Evolutionary conservation across 139 green algal species (phyloP), one percentile per base, ranked within the genome.

Genomic region (Coelastrella sp.): DNA sequence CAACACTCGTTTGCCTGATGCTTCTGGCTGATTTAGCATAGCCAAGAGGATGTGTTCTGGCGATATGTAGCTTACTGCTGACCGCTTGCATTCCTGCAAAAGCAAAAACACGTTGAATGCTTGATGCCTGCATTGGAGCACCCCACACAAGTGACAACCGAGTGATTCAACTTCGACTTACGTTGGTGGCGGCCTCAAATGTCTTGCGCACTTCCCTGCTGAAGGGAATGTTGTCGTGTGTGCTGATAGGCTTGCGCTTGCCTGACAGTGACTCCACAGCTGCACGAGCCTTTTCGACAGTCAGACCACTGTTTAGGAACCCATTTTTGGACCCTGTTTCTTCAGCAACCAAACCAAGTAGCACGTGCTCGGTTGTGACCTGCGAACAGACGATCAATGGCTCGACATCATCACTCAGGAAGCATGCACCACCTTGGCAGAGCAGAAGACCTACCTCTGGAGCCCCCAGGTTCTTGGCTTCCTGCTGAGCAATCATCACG

Each of bases 11-110:
- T 78, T 79, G 40, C 89, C 74, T 11, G 76, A 83, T 68, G 74
- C 88, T 69, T 94, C 88, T 0, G 51, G 82, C 64, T 91, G 88
- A 8, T 57, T 81, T 3, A 98, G 78, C 75, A 99, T 79, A 3
- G 94, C 95, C 38, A 98, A 79, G 40, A 95, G 53, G 48, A 99
- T 94, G 89, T 99, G 96, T 89, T 99, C 96, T 8, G 97, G 95
- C 3, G 91, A 89, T 40, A 99, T 97, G 92, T 94, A 99, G 23
- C 92, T 95, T 59, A 97, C 91, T 34, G 90, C 90, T 69, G 92
- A 86, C 77, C 89, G 89, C 73, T 91, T 92, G 62, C 93, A 96
- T 82, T 98, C 93, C 87, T 97, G 87, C 85, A 53, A 23, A 32
- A 27, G 62, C 4, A 50, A 25, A n/a, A n/a, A n/a, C n/a, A n/a